Conservation (phyloP, 1,284 basidiomycete species). For the Tremellales sp. region DNA sequence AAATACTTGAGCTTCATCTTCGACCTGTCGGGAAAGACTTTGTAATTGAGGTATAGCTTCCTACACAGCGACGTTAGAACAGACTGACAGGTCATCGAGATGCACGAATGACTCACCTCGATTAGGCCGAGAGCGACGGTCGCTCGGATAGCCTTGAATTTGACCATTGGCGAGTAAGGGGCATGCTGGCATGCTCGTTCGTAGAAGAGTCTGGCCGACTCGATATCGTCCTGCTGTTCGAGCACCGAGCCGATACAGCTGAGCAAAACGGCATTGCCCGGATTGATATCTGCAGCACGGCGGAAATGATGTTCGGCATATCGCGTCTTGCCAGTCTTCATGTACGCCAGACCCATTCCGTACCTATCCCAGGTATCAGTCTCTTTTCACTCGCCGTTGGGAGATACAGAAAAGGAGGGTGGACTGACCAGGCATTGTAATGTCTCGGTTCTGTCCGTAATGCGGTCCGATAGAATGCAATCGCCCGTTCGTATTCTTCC, state of each 20-base stretch:
- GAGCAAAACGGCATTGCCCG: slow-evolving; percentile 80
- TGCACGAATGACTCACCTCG: slow-evolving; percentile 69
- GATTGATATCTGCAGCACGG: slow-evolving; percentile 82
- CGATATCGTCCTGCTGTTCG: slow-evolving; percentile 65
- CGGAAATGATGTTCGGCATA: slow-evolving; percentile 92
- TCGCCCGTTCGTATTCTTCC: slow-evolving; percentile 84
- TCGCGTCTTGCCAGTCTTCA: slow-evolving; percentile 81
- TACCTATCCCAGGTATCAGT: slow-evolving; percentile 67
- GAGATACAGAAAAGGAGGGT: not conserved
- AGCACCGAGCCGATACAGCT: slow-evolving; percentile 87
- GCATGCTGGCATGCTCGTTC: slow-evolving; percentile 69
- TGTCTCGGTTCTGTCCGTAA: slow-evolving; percentile 80
- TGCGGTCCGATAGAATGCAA: slow-evolving; percentile 82
- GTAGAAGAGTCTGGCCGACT: slow-evolving; percentile 72
- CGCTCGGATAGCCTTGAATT: slow-evolving; percentile 84
- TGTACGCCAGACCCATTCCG: slow-evolving; percentile 90
- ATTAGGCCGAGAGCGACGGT: slow-evolving; percentile 76
- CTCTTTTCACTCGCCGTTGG: not conserved
- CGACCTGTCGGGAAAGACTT: slow-evolving; percentile 68
- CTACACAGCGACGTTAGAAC: too few relatives aligned
- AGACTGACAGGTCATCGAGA: too few relatives aligned
- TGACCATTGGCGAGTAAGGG: slow-evolving; percentile 79
- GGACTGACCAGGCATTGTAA: slow-evolving; percentile 85
- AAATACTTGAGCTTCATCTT: slow-evolving; percentile 89
- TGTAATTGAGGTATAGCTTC: slow-evolving; percentile 73